A percentile compares a stretch with the other conserved stretches of the same genome.
Conservation (phyloP, 2,329 filamentous ascomycete genomes). For the Claviceps sorghi region DNA sequence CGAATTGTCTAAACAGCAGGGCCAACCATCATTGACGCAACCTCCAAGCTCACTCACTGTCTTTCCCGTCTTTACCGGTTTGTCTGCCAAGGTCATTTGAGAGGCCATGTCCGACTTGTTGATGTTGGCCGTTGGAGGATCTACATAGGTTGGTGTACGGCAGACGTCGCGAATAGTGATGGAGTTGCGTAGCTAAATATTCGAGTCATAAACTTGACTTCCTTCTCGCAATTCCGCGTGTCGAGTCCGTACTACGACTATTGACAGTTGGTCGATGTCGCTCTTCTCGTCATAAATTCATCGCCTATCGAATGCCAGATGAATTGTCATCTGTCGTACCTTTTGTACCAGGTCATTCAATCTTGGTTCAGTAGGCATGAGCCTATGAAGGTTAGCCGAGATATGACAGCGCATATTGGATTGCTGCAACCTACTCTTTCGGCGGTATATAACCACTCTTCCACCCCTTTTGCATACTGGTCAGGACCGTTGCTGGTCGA, state of each 20-base stretch:
- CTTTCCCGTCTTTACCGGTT: background rate
- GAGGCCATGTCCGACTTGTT: background rate
- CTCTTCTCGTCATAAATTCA: background rate
- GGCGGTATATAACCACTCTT: conserved; percentile 68
- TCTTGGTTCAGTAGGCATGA: background rate
- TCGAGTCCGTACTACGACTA: background rate
- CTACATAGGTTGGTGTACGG: background rate
- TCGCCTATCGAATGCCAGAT: background rate
- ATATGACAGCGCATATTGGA: background rate
- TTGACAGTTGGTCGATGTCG: no score
- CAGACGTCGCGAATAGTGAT: background rate
- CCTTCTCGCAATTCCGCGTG: background rate
- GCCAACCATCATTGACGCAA: background rate
- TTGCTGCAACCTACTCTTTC: conserved; percentile 35
- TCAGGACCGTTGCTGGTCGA: conserved; percentile 48
- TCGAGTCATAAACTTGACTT: background rate
- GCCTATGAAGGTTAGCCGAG: background rate
- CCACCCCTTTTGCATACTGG: conserved; percentile 56
- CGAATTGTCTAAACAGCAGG: background rate
- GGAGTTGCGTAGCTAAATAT: background rate
- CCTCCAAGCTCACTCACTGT: background rate
- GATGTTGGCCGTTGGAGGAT: background rate
- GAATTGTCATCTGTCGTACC: background rate
- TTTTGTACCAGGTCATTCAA: background rate
- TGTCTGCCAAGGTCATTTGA: background rate